Evolutionary conservation across 2,329 filamentous ascomycete species (phyloP), one percentile per base, ranked within the genome.

Genomic region (Alternaria metachromatica): DNA sequence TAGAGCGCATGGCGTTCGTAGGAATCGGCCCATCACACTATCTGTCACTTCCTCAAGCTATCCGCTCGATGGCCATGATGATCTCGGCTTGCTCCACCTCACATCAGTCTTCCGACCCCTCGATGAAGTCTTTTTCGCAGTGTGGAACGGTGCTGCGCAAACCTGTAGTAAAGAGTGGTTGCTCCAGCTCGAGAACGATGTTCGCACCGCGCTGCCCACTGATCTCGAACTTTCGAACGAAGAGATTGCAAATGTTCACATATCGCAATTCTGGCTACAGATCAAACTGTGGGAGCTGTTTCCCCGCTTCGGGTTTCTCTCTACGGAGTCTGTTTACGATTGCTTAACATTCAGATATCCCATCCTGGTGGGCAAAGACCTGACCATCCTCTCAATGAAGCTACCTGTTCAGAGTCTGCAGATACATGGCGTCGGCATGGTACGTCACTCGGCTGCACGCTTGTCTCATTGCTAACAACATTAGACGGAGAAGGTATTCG

Each of bases 1-100:
- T 77, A 85, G 89, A 78, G 87, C 90, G 12, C 93, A 93, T 76
- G 90, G 90, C 54, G 82, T 94, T 28, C 89, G 92, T 76, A 87
- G 90, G 73, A 87, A 88, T 67, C 87, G 89, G 48, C 91, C 91
- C 13, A 80, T 93, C 51, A 90, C 90, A 44, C 84, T 94, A 7
- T 89, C 90, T 76, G 86, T 90, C 46, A 89, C 88, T 5, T 88
- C 93, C 68, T 88, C 86, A 59, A 85, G 87, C n/a, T 89, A 90
- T 5, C 86, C 87, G 0, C 80, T 88, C 43, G 83, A 83, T 43
- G 88, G 91, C 80, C 59, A 89, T 88, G 75, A 85, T 21, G 49
- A 51, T 85, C 67, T 83, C 80, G 66, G 79, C 89, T 9, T 85
- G 82, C 60, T 82, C 57, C 82, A 87, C 64, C 83, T 91, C 18